Percentiles rank a stretch among this genome's conserved stretches.
These are phyloP conservation scores for Theileria orientalis DNA, from an alignment of 169 alveolate species.

Conservation along the genomic window DNA sequence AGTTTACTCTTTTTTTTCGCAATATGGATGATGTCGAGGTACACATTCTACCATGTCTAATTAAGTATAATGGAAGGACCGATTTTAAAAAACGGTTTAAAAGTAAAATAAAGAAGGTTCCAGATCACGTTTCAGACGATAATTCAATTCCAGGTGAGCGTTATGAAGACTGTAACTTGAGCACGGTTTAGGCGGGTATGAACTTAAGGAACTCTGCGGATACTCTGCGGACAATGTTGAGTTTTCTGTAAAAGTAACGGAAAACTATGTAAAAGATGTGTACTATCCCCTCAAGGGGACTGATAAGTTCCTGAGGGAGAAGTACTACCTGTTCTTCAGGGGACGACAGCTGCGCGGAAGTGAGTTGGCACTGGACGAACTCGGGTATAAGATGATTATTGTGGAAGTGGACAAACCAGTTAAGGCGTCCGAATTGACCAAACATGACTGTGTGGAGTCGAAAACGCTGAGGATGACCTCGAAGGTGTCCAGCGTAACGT, in stretches of 20 bases:
- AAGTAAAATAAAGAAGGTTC: background rate
- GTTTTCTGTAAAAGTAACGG: constrained; percentile 29
- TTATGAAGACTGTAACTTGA: background rate
- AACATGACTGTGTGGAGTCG: background rate
- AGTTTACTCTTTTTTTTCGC: background rate
- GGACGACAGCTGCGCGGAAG: constrained; percentile 62
- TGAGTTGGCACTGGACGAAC: constrained; percentile 15
- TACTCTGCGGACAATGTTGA: constrained; percentile 5
- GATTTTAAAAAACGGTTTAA: constrained; percentile 30
- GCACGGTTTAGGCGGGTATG: constrained; percentile 12
- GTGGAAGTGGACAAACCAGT: background rate
- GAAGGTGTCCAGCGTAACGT: constrained; percentile 29
- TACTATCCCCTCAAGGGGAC: constrained; percentile 34
- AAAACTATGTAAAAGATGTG: constrained; percentile 22
- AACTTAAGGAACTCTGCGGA: constrained; percentile 44
- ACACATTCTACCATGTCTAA: constrained; percentile 60
- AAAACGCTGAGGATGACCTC: constrained; percentile 1
- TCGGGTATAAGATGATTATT: constrained; percentile 32
- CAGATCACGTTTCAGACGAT: constrained; percentile 3
- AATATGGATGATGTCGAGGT: constrained; percentile 15
- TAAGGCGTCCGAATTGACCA: background rate
- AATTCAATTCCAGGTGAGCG: constrained; percentile 6
- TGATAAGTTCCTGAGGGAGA: constrained; percentile 46
- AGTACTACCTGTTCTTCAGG: constrained; percentile 40
- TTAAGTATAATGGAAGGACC: constrained; percentile 42